Evolutionary conservation across 2,329 filamentous ascomycete genomes (phyloP).

Genomic region (Aspergillus candidus): DNA sequence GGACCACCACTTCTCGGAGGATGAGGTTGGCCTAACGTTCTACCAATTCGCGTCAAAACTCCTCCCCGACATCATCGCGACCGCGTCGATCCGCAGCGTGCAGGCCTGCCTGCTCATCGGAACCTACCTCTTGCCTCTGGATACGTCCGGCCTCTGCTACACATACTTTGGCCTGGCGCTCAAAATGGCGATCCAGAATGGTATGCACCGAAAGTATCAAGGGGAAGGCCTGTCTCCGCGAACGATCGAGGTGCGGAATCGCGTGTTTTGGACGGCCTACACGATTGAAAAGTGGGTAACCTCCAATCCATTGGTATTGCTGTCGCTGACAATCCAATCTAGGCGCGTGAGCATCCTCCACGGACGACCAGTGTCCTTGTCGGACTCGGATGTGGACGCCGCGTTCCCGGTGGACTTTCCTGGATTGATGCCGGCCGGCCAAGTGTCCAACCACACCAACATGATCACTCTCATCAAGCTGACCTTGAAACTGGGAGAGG

Average conservation of each 20-base stretch:
- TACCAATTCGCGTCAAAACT: constrained; percentile 52
- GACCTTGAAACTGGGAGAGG: constrained; percentile 36
- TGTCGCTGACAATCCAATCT: background rate
- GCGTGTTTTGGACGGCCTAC: constrained; percentile 55
- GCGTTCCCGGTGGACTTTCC: constrained; percentile 46
- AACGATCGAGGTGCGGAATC: constrained; percentile 49
- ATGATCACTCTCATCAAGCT: constrained; percentile 45
- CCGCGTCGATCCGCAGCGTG: constrained; percentile 52
- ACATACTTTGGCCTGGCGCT: constrained; percentile 53
- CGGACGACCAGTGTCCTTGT: constrained; percentile 50
- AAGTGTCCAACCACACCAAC: constrained; percentile 42
- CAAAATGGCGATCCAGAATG: constrained; percentile 55
- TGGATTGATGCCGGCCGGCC: constrained; percentile 37
- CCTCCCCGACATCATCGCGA: constrained; percentile 52
- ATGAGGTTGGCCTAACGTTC: constrained; percentile 51
- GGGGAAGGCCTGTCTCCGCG: constrained; percentile 44
- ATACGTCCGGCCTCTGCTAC: constrained; percentile 52
- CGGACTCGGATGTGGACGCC: constrained; percentile 49
- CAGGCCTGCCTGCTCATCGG: constrained; percentile 54
- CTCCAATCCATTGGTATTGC: background rate
- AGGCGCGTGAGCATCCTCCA: constrained; percentile 54
- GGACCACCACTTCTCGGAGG: constrained; percentile 42
- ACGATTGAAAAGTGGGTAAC: constrained; percentile 48
- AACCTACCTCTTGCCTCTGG: constrained; percentile 50
- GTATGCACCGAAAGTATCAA: constrained; percentile 51